Conservation (phyloP, 2,329 filamentous ascomycete species). For the Trichophyton verrucosum region DNA sequence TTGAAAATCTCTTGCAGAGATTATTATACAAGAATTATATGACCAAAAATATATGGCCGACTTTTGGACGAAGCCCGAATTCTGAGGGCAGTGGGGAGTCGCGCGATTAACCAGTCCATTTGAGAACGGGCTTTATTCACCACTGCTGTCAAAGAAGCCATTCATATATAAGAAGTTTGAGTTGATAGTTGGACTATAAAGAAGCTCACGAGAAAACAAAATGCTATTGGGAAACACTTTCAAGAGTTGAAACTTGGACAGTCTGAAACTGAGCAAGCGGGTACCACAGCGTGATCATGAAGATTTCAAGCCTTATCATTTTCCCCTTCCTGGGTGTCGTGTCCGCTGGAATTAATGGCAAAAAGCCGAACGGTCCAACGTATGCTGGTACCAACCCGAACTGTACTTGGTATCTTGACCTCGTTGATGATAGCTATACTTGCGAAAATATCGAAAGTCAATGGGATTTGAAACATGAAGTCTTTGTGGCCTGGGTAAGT, state of each 20-base stretch:
- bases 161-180: too few relatives aligned
- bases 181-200: too few relatives aligned
- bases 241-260: neutral
- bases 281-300: neutral
- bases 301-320: neutral
- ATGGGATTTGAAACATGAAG: neutral
- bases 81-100: neutral
- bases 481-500: conserved; percentile 5
- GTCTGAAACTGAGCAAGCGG: neutral
- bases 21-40: neutral
- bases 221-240: neutral
- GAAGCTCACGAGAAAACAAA: too few relatives aligned
- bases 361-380: neutral
- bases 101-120: neutral
- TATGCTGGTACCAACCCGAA: neutral
- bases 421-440: neutral
- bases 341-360: neutral
- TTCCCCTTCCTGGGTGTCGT: neutral
- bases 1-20: neutral
- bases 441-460: neutral
- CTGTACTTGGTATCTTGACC: neutral
- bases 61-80: neutral
- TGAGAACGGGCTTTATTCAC: neutral
- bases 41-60: neutral
- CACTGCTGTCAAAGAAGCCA: neutral